Evolutionary conservation across 139 green algal genomes (phyloP).

Genomic region (Diplosphaera chodatii): DNA sequence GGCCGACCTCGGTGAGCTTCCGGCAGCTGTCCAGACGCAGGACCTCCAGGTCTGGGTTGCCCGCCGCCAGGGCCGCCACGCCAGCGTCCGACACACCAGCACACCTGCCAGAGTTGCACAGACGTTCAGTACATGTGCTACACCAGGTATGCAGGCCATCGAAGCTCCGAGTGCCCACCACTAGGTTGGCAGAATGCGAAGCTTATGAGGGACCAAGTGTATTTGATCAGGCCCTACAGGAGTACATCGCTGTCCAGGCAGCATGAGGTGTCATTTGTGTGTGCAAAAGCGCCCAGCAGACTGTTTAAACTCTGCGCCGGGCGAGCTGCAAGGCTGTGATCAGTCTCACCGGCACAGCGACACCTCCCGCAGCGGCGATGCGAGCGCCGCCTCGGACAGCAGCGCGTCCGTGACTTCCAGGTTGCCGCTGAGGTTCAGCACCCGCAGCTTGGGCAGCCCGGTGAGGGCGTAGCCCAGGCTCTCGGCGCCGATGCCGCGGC

Average conservation of each 20-base stretch:
- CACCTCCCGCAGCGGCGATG: neutral
- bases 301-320: no score
- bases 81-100: slow-evolving; percentile 20
- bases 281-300: no score
- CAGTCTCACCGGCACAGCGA: neutral
- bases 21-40: slow-evolving; percentile 36
- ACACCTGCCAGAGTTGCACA: no score
- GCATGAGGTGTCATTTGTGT: no score
- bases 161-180: no score
- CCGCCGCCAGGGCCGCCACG: slow-evolving; percentile 28
- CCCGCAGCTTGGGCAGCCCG: slow-evolving; percentile 14
- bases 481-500: slow-evolving; percentile 33
- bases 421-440: slow-evolving; percentile 35
- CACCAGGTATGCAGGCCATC: no score
- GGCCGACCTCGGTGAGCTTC: slow-evolving; percentile 20
- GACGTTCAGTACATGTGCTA: no score
- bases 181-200: no score
- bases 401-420: slow-evolving; percentile 23
- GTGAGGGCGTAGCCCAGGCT: slow-evolving; percentile 26
- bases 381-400: slow-evolving; percentile 12
- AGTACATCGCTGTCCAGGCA: no score
- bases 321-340: no score
- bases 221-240: no score
- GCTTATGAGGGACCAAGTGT: no score
- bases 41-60: slow-evolving; percentile 19